phyloP scores from a whole-genome alignment of 768 basidiomycete species.

The Guyanaporus albipodus region DNA sequence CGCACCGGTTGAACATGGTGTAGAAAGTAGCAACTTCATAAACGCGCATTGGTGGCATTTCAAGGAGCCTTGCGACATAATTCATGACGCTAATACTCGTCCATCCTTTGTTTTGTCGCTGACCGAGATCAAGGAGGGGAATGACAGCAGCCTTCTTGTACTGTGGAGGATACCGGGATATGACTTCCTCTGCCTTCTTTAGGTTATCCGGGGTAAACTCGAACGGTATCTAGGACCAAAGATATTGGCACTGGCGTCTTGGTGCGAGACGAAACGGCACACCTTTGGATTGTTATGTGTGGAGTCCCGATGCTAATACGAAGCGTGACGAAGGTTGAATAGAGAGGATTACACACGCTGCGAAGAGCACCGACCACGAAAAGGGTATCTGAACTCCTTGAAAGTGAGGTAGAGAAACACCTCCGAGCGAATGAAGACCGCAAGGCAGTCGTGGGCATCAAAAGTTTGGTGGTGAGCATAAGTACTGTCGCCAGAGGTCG shows the following conservation, averaged over 20 bases:
- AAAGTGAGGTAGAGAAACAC: conserved; percentile 36
- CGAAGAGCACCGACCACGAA: conserved; percentile 64
- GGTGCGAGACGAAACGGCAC: conserved; percentile 9
- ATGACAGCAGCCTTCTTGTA: conserved; percentile 99
- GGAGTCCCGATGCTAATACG: conserved; percentile 85
- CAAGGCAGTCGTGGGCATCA: conserved; percentile 9
- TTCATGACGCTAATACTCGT: conserved; percentile 99
- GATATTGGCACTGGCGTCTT: background rate
- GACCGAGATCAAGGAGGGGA: conserved; percentile 92
- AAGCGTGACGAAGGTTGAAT: too few relatives aligned
- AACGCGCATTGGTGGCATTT: conserved; percentile 96
- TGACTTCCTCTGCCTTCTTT: conserved; percentile 84
- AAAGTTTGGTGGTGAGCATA: conserved; percentile 24
- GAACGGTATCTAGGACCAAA: conserved; percentile 71
- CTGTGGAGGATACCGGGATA: conserved; percentile 90
- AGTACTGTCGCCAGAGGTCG: conserved; percentile 1
- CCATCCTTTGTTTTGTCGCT: conserved; percentile 98
- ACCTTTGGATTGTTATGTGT: conserved; percentile 92
- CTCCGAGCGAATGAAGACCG: conserved; percentile 21
- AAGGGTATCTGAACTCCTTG: conserved; percentile 73
- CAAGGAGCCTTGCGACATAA: conserved; percentile 88
- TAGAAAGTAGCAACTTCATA: conserved; percentile 99
- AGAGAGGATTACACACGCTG: conserved; percentile 7
- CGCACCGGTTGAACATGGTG: conserved; percentile 98
- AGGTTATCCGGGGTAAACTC: conserved; percentile 77